Percentiles rank a stretch among this genome's conserved stretches.
phyloP scores from a whole-genome alignment of 139 green algal genomes.

The Closterium sp. region DNA sequence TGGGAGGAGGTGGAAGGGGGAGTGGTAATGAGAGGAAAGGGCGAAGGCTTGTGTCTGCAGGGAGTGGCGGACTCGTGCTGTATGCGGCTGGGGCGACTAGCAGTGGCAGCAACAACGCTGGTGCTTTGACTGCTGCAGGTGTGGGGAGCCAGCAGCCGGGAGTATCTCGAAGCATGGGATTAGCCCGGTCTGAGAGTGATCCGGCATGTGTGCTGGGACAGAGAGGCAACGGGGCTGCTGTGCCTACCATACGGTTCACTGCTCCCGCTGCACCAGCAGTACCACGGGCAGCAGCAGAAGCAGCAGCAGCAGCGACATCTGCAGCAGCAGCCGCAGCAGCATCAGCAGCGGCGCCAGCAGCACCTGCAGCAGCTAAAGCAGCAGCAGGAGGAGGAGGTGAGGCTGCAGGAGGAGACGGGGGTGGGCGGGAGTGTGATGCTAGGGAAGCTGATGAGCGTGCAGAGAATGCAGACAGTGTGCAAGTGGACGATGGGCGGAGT shows the following conservation, averaged over 20 bases:
- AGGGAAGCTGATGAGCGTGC: not conserved
- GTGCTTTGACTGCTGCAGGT: not conserved
- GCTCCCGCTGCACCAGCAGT: not conserved
- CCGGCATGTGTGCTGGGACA: not conserved
- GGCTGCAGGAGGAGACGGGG: not conserved
- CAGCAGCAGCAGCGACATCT: not conserved
- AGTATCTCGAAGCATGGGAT: not conserved
- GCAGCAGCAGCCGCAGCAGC: too few species aligned
- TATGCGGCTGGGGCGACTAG: not conserved
- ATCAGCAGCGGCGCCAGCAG: not conserved
- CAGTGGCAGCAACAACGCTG: not conserved
- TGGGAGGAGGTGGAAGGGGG: not conserved
- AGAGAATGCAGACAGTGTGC: not conserved
- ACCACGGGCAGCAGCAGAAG: not conserved
- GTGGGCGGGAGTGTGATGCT: not conserved
- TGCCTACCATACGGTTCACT: not conserved
- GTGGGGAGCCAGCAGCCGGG: not conserved
- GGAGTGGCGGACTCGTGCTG: not conserved
- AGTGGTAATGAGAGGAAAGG: too few species aligned
- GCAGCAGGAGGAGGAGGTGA: not conserved
- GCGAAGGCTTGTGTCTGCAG: not conserved
- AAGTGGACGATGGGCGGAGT: too few species aligned
- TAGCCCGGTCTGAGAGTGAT: constrained; percentile 7
- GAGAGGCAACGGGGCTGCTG: not conserved
- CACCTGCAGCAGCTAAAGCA: not conserved